Base-by-base conservation (phyloP, 1,139 yeast species). In the Candida mesenterica region DNA sequence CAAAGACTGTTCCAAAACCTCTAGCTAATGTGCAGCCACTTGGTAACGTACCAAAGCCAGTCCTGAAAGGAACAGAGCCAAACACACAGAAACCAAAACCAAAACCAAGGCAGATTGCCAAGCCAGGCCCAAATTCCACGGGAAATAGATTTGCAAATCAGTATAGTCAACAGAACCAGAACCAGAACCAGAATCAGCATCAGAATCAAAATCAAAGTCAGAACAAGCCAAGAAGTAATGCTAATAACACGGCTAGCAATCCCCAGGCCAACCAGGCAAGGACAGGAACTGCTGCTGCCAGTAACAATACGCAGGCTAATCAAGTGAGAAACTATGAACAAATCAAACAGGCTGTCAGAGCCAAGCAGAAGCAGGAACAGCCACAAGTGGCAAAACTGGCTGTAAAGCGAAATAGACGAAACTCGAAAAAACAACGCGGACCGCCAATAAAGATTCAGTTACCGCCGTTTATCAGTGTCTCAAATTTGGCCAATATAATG, bases 381-480 rank as follows among this genome's bases (percentile, higher is more conserved):
- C 28, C 28, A 7, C 26, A 38, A 22, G 13, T 10, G 12, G 12
- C 13, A 17, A 14, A n/a, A 9, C 10, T 8, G 16, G 19, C 19
- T 2, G 35, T 31, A 18, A 35, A 15, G 19, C 20, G 32, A 32
- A 29, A 26, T 14, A 24, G 23, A 12, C 15, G 19, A 28, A 18
- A 15, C 28, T 10, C 18, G 7, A 38, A 62, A 53, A 42, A 45
- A 44, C 39, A 36, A 12, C 40, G 45, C 23, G 33, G 36, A 8
- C 50, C 45, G 12, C 52, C 50, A 6, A 57, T 68, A 25, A 61
- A 62, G 36, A 58, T 85, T 15, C 72, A 74, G 12, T 69, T 87
- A 12, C 96, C 96, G 1, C 75, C 83, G 8, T 86, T 82, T 45
- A 70, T 85, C 3, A 76, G 90, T 0, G 84, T 88, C 1, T 71